Conservation (phyloP, 2,329 filamentous ascomycete genomes). For the Chaetomium globosum region DNA sequence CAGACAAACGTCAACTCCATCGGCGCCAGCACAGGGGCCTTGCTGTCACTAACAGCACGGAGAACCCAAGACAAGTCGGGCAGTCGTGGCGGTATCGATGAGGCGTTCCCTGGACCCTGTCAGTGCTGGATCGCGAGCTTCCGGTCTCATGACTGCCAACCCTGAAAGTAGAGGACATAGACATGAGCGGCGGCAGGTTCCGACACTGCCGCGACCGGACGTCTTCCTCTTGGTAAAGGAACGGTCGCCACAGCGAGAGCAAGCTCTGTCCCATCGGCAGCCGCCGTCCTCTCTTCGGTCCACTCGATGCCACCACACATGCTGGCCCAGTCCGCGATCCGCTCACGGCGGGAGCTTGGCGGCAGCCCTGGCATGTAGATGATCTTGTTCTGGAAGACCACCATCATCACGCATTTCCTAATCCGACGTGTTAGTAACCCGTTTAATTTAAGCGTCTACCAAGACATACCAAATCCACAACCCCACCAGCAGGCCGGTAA, state of each 20-base stretch:
- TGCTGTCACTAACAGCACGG: conserved; percentile 48
- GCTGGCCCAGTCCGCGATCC: conserved; percentile 63
- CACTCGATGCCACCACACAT: conserved; percentile 66
- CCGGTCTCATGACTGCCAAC: conserved; percentile 40
- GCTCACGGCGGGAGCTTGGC: conserved; percentile 69
- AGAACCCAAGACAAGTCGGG: conserved; percentile 60
- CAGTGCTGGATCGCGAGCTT: conserved; percentile 11
- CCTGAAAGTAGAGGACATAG: conserved; percentile 62
- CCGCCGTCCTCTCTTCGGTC: conserved; percentile 63
- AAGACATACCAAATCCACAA: conserved; percentile 57
- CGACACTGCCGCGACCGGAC: conserved; percentile 10
- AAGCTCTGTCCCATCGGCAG: conserved; percentile 67
- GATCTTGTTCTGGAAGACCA: conserved; percentile 78
- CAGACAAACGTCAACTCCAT: conserved; percentile 54
- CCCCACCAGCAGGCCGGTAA: conserved; percentile 64
- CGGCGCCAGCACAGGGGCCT: conserved; percentile 33
- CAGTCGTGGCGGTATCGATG: conserved; percentile 59
- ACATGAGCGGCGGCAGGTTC: conserved; percentile 42
- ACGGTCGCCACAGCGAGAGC: conserved; percentile 60
- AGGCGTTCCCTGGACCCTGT: conserved; percentile 56
- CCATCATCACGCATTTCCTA: conserved; percentile 69
- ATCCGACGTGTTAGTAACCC: neutral
- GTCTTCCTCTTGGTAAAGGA: conserved; percentile 30
- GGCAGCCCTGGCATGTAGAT: conserved; percentile 79
- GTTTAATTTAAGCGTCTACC: neutral